Evolutionary conservation across 192 early-diverging fungal species (phyloP), one percentile per base, ranked within the genome.

Genomic region (Mortierella hygrophila): DNA sequence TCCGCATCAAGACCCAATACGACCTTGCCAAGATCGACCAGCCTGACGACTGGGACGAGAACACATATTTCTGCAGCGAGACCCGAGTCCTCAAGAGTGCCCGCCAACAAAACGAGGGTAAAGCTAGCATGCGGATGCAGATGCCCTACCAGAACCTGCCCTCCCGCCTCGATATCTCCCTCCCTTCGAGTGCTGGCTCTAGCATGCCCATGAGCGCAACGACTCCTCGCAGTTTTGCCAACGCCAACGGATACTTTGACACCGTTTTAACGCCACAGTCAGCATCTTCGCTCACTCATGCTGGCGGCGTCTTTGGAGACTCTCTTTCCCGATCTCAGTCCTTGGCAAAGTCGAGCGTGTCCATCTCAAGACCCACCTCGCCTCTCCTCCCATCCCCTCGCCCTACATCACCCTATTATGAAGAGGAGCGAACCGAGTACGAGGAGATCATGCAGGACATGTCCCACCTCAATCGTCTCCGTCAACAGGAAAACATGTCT

Each of bases 41-140:
- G 37, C 79, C 80, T 21, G 84, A 86, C 29, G 84, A 86, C 44
- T 76, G 80, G 5, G 84, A 86, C 37, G 84, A 86, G 38, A 86
- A 86, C 38, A 57, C 79, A 37, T 86, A 86, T 26, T 75, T 86
- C 44, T 80, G 79, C 72, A 86, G 78, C 63, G 65, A 75, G 26
- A 86, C 84, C 11, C 84, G 84, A 3, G 76, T 86, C 3, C 77
- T 86, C 65, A 86, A 86, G 76, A 86, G 84, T 70, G 84, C 84
- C 46, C 78, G 84, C 18, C 84, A 81, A 47, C 70, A 71, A 11
- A 81, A 52, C 16, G 49, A 52, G 20, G 49, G 16, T 0, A 52
- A 20, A 3, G 49, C 57, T 49, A 55, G 42, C 32, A 79, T 80
- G 29, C 42, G 72, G 35, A 70, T 57, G 40, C 63, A 44, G 4